These are phyloP conservation scores for Xylona heveae DNA, from an alignment of 495 filamentous ascomycete genomes.

Conservation along the genomic window DNA sequence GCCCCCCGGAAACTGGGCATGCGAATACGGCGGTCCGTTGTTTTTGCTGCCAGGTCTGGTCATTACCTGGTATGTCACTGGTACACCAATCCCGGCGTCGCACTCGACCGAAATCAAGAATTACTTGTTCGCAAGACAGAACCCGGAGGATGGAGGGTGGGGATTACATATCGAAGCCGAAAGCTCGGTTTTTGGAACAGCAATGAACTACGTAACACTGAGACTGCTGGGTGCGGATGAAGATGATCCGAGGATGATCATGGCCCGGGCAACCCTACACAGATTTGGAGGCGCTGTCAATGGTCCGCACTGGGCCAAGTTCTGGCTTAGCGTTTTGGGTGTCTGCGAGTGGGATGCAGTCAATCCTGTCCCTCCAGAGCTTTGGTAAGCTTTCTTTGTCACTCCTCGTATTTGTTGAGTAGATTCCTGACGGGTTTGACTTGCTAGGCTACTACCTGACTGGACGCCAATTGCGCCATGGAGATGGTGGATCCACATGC, in stretches of 20 bases:
- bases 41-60: conserved; percentile 77
- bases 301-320: conserved; percentile 88
- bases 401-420: neutral
- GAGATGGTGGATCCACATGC: conserved; percentile 98
- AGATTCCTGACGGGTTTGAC: neutral
- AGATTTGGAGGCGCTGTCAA: conserved; percentile 68
- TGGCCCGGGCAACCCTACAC: conserved; percentile 65
- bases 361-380: conserved; percentile 79
- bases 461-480: conserved; percentile 90
- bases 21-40: conserved; percentile 83
- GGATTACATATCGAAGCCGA: conserved; percentile 93
- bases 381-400: conserved; percentile 36
- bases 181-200: conserved; percentile 75
- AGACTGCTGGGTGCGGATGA: conserved; percentile 75
- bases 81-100: conserved; percentile 65
- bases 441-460: conserved; percentile 55
- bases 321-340: conserved; percentile 69
- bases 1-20: conserved; percentile 79
- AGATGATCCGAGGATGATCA: conserved; percentile 69
- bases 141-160: conserved; percentile 87
- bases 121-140: conserved; percentile 74
- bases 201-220: conserved; percentile 72
- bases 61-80: conserved; percentile 76
- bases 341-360: conserved; percentile 80
- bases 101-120: conserved; percentile 78